These are phyloP conservation scores for Schizothecium vesticola DNA, from an alignment of 495 filamentous ascomycete genomes.

Conservation along the genomic window DNA sequence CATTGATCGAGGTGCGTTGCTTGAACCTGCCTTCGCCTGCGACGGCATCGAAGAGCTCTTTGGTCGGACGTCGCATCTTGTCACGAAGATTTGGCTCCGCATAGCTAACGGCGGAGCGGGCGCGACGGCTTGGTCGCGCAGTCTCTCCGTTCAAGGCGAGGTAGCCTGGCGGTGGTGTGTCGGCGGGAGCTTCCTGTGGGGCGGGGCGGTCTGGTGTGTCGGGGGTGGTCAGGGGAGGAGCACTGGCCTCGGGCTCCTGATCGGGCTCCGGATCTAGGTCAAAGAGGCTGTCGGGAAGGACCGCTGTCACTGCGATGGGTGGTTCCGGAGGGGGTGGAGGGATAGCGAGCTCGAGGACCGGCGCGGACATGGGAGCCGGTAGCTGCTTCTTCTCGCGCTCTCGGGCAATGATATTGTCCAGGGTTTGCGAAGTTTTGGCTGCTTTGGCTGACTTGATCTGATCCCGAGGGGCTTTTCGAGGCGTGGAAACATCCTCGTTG, in stretches of 20 bases:
- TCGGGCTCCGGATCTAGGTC: constrained; percentile 21
- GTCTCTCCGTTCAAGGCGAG: constrained; percentile 45
- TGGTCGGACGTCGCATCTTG: constrained; percentile 82
- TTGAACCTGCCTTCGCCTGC: constrained; percentile 45
- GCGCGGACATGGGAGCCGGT: background rate
- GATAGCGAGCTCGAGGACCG: constrained; percentile 22
- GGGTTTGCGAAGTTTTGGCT: background rate
- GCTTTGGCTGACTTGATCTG: constrained; percentile 13
- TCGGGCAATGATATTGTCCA: constrained; percentile 8
- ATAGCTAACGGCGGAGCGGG: constrained; percentile 67
- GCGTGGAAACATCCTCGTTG: constrained; percentile 42
- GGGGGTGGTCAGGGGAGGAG: constrained; percentile 27
- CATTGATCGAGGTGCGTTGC: constrained; percentile 20
- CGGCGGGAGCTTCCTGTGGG: constrained; percentile 32
- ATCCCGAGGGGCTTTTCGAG: constrained; percentile 26
- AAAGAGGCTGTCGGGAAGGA: constrained; percentile 17
- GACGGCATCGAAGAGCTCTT: constrained; percentile 69
- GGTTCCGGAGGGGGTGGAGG: constrained; percentile 16
- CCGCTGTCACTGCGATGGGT: constrained; percentile 7
- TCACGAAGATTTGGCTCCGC: constrained; percentile 77
- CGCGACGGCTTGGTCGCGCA: constrained; percentile 58
- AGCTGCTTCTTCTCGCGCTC: constrained; percentile 10
- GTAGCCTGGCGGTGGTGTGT: constrained; percentile 54
- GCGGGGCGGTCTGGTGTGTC: constrained; percentile 29
- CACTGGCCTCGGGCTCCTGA: constrained; percentile 24